phyloP scores from a whole-genome alignment of 1,284 basidiomycete species.

The Cyathus pygmaeus region DNA sequence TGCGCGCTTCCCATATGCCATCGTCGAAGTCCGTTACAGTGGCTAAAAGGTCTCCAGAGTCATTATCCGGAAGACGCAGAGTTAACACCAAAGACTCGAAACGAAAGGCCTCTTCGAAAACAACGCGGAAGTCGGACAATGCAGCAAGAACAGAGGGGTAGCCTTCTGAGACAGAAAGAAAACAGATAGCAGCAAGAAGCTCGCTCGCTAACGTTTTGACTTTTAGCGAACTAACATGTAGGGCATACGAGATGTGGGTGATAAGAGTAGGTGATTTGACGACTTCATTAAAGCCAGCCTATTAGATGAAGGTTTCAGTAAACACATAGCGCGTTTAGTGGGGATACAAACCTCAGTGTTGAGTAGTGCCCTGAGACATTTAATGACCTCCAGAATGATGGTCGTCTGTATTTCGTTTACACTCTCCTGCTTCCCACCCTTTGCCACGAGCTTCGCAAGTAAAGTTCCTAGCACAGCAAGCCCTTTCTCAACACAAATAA shows the following conservation, averaged over 20 bases:
- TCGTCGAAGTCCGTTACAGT: conserved; percentile 62
- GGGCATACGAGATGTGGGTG: conserved; percentile 77
- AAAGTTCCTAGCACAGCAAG: conserved; percentile 70
- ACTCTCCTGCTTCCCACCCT: conserved; percentile 66
- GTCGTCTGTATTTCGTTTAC: conserved; percentile 74
- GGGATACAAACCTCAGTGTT: conserved; percentile 77
- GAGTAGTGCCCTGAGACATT: conserved; percentile 83
- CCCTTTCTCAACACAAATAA: conserved; percentile 74
- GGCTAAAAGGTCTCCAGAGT: conserved; percentile 45
- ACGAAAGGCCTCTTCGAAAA: conserved; percentile 80
- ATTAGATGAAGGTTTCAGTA: conserved; percentile 5
- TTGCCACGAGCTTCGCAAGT: conserved; percentile 69
- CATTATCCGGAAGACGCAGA: conserved; percentile 64
- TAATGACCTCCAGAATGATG: conserved; percentile 78
- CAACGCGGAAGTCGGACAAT: conserved; percentile 80
- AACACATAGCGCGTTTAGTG: not conserved
- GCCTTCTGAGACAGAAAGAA: conserved; percentile 78
- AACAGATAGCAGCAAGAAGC: conserved; percentile 84
- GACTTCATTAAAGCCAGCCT: conserved; percentile 81
- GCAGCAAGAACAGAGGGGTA: conserved; percentile 81
- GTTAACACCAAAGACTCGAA: conserved; percentile 82
- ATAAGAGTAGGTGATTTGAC: conserved; percentile 74
- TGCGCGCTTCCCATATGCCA: conserved; percentile 84
- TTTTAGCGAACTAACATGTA: conserved; percentile 76
- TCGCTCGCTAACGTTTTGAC: conserved; percentile 80